A percentile compares a stretch with the other conserved stretches of the same genome.
Evolutionary conservation across 768 basidiomycete genomes (phyloP).

Genomic region (Termitomyces bulborhizus): DNA sequence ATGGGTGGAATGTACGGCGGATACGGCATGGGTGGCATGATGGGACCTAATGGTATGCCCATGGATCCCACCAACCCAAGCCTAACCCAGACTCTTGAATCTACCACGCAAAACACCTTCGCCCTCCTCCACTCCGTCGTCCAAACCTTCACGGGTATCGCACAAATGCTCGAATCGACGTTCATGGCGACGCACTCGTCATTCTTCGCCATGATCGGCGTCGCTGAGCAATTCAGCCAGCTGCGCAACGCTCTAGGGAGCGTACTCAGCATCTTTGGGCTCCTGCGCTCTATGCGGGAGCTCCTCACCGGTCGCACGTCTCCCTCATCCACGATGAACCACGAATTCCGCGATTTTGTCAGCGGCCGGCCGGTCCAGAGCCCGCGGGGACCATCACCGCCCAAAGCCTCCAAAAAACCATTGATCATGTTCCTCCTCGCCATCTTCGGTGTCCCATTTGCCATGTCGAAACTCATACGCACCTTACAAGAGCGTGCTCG

Average conservation of each 20-base stretch:
- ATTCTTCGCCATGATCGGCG: constrained; percentile 95
- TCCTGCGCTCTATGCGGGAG: constrained; percentile 80
- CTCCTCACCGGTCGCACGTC: constrained; percentile 38
- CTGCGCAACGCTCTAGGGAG: constrained; percentile 90
- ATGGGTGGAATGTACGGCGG: constrained; percentile 29
- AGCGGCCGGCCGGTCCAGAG: constrained; percentile 55
- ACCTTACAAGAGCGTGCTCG: constrained; percentile 63
- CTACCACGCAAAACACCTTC: constrained; percentile 89
- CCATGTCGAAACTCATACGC: constrained; percentile 86
- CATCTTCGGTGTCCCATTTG: constrained; percentile 87
- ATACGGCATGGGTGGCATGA: constrained; percentile 33
- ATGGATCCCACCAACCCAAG: constrained; percentile 50
- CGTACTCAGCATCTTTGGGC: constrained; percentile 87
- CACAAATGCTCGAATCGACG: constrained; percentile 96
- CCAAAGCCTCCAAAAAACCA: constrained; percentile 81
- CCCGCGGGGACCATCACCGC: constrained; percentile 32
- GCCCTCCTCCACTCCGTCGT: constrained; percentile 91
- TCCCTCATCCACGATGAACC: constrained; percentile 27
- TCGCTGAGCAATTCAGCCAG: constrained; percentile 91
- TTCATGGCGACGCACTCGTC: constrained; percentile 96
- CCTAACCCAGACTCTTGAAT: constrained; percentile 83
- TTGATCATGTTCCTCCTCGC: constrained; percentile 91
- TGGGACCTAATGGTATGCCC: constrained; percentile 41
- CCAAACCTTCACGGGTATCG: constrained; percentile 89
- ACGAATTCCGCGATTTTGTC: constrained; percentile 75